Conservation (phyloP, 2,329 filamentous ascomycete genomes). For the Verticillium tricorpus region DNA sequence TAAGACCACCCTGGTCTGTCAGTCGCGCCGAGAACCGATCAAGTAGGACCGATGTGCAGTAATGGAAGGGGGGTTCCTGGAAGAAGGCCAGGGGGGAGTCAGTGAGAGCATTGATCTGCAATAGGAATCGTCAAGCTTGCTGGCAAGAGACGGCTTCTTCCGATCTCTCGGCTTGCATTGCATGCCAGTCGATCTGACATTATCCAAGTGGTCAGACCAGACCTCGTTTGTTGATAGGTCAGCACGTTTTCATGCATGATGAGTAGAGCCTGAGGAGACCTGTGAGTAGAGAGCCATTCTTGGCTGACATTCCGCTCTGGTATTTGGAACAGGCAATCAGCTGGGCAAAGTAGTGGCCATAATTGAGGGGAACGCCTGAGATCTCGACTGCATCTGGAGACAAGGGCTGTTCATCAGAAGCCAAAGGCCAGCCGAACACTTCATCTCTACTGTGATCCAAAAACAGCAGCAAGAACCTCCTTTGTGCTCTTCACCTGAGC, state of each 20-base stretch:
- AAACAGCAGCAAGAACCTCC: slow-evolving; percentile 21
- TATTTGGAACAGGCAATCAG: too few relatives aligned
- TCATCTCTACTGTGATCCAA: neutral
- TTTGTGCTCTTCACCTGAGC: slow-evolving; percentile 31
- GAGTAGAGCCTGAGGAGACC: too few relatives aligned
- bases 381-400: too few relatives aligned
- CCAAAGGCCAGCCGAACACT: neutral
- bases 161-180: neutral
- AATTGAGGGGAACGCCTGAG: too few relatives aligned
- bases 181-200: neutral
- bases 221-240: too few relatives aligned
- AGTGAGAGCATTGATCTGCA: neutral
- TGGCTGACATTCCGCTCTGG: too few relatives aligned
- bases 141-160: neutral
- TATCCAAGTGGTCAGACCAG: too few relatives aligned
- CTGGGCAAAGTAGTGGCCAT: too few relatives aligned
- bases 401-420: too few relatives aligned
- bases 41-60: neutral
- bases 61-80: neutral
- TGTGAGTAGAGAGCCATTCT: too few relatives aligned
- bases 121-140: neutral
- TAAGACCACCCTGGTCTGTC: neutral
- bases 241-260: too few relatives aligned
- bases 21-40: neutral
- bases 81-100: neutral